Conservation (phyloP, 2,329 filamentous ascomycete species). For the Capronia americana region DNA sequence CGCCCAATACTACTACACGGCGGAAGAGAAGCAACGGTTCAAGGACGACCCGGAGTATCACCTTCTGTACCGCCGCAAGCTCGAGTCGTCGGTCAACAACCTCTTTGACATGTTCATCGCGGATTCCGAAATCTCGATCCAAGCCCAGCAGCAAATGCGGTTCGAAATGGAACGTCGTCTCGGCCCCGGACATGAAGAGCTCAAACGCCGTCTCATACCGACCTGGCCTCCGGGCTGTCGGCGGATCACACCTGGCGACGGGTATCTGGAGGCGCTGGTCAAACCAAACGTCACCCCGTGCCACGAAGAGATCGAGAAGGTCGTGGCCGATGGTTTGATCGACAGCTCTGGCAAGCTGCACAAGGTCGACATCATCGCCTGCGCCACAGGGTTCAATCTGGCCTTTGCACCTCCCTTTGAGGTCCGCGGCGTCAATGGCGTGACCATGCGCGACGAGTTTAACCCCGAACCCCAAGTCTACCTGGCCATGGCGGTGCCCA, state of each 20-base stretch:
- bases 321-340: slow-evolving; percentile 50
- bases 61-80: slow-evolving; percentile 51
- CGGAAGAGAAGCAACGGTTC: slow-evolving; percentile 44
- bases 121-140: slow-evolving; percentile 49
- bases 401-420: slow-evolving; percentile 27
- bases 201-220: slow-evolving; percentile 47
- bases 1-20: slow-evolving; percentile 28
- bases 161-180: slow-evolving; percentile 54
- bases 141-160: slow-evolving; percentile 49
- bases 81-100: slow-evolving; percentile 53
- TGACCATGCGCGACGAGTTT: slow-evolving; percentile 21
- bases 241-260: slow-evolving; percentile 57
- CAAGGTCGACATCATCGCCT: slow-evolving; percentile 50
- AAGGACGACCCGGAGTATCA: slow-evolving; percentile 50
- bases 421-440: slow-evolving; percentile 17
- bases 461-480: slow-evolving; percentile 23
- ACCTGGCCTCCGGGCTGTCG: slow-evolving; percentile 50
- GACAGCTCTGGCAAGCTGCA: slow-evolving; percentile 47
- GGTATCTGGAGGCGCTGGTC: slow-evolving; percentile 57
- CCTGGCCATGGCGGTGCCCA: slow-evolving; percentile 22
- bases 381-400: slow-evolving; percentile 53
- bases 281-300: slow-evolving; percentile 36
- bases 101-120: slow-evolving; percentile 53
- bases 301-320: slow-evolving; percentile 49
- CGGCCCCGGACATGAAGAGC: slow-evolving; percentile 50